Conservation (phyloP, 768 basidiomycete species). For the Pleurotus djamor region DNA sequence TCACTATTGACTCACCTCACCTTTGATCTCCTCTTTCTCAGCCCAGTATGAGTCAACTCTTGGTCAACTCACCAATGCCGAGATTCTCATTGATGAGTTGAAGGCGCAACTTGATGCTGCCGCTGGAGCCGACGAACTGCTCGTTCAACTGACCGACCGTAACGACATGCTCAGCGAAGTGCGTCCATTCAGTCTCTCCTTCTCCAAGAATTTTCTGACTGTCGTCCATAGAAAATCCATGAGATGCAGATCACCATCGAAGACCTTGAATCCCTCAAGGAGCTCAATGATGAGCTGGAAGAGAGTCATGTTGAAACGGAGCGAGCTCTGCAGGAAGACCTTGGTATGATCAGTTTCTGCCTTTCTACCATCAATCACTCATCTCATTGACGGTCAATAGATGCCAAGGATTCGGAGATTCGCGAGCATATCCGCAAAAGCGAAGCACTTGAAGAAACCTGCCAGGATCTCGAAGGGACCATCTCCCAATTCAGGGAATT, state of each 20-base stretch:
- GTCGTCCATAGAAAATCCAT: constrained; percentile 77
- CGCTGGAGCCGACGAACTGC: constrained; percentile 92
- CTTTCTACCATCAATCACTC: neutral
- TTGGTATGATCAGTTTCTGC: constrained; percentile 55
- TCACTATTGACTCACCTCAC: neutral
- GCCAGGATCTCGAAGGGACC: constrained; percentile 84
- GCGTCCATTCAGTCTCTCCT: constrained; percentile 6
- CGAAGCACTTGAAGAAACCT: constrained; percentile 70
- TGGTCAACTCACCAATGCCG: constrained; percentile 84
- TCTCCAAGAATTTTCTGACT: neutral
- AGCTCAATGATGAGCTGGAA: constrained; percentile 95
- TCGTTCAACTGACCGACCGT: constrained; percentile 92
- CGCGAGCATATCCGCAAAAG: constrained; percentile 67
- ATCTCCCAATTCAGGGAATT: constrained; percentile 93
- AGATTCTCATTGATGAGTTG: constrained; percentile 89
- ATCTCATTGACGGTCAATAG: constrained; percentile 27
- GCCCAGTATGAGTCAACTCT: constrained; percentile 79
- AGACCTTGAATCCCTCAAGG: constrained; percentile 93
- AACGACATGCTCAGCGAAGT: constrained; percentile 93
- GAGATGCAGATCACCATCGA: constrained; percentile 97
- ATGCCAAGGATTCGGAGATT: constrained; percentile 67
- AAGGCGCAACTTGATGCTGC: constrained; percentile 95
- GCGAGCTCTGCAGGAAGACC: constrained; percentile 84
- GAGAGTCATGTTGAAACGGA: constrained; percentile 96
- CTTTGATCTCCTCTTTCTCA: constrained; percentile 23